These are phyloP conservation scores for Rhododendron mucronatum DNA, from an alignment of 148 eudicot species.

Conservation along the genomic window DNA sequence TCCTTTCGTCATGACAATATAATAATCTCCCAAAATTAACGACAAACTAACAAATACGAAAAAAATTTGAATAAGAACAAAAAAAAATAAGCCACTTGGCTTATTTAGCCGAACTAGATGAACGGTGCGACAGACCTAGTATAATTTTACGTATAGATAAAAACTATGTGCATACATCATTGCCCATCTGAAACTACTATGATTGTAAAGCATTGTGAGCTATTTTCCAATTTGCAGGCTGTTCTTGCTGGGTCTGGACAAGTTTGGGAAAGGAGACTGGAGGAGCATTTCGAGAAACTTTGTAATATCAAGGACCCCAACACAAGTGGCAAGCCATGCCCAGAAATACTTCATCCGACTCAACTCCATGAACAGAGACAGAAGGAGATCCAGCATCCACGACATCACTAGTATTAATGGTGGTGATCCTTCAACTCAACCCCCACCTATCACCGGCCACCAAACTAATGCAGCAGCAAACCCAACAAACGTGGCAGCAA, in stretches of 20 bases:
- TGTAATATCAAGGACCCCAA: constrained; percentile 79
- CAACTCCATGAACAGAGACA: constrained; percentile 79
- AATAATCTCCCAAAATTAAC: too few relatives aligned
- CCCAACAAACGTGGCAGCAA: constrained; percentile 28
- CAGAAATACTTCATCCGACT: constrained; percentile 82
- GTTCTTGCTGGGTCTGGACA: constrained; percentile 75
- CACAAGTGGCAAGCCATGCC: constrained; percentile 92
- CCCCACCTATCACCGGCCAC: constrained; percentile 68
- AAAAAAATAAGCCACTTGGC: too few relatives aligned
- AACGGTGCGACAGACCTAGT: neutral
- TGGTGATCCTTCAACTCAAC: constrained; percentile 52
- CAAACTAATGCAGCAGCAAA: constrained; percentile 16
- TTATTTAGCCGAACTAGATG: too few relatives aligned
- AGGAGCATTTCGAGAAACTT: constrained; percentile 85
- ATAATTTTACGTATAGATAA: neutral
- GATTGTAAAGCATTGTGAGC: neutral
- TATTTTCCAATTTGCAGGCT: constrained; percentile 33
- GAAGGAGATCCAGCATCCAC: constrained; percentile 81
- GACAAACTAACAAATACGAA: too few relatives aligned
- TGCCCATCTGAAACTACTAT: neutral
- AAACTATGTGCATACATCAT: neutral
- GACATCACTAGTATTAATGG: constrained; percentile 70
- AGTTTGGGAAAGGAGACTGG: constrained; percentile 92
- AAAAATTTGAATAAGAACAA: too few relatives aligned
- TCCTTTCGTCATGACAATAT: too few relatives aligned